Percentiles rank a stretch among this genome's conserved stretches.
Conservation (phyloP, 225 moss, liverwort and hornwort species). For the Lunularia cruciata region DNA sequence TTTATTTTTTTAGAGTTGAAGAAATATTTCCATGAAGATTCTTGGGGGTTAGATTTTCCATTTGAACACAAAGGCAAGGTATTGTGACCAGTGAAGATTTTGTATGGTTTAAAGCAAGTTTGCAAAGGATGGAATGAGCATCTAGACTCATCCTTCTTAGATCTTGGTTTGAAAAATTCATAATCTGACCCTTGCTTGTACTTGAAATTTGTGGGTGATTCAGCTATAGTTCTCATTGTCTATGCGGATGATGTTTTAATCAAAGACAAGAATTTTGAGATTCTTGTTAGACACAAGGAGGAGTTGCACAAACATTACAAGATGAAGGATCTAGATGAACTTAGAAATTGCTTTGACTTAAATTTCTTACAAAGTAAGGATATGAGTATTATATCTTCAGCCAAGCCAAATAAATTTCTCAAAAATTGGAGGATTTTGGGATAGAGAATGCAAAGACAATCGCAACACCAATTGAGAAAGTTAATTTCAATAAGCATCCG, state of each 20-base stretch:
- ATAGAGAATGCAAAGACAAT: neutral
- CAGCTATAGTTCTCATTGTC: neutral
- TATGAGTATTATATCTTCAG: no score
- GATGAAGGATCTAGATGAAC: neutral
- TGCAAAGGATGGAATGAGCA: neutral
- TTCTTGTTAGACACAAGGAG: neutral
- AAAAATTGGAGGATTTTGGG: neutral
- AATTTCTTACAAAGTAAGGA: neutral
- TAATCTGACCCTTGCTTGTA: neutral
- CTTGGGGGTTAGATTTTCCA: neutral
- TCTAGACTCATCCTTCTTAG: neutral
- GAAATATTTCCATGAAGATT: neutral
- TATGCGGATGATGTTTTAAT: neutral
- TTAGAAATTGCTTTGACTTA: neutral
- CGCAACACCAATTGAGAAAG: neutral
- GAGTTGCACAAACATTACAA: neutral
- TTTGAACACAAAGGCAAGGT: neutral
- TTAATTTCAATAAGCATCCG: neutral
- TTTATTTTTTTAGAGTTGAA: neutral
- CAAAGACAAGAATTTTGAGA: neutral
- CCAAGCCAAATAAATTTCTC: neutral
- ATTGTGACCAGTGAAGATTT: neutral
- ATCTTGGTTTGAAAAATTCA: neutral
- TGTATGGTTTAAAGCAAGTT: constrained; percentile 1
- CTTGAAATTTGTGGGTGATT: neutral